Percentiles rank a stretch among this genome's conserved stretches.
These are phyloP conservation scores for Cytospora chrysosperma DNA, from an alignment of 2,329 filamentous ascomycete genomes.

Conservation along the genomic window DNA sequence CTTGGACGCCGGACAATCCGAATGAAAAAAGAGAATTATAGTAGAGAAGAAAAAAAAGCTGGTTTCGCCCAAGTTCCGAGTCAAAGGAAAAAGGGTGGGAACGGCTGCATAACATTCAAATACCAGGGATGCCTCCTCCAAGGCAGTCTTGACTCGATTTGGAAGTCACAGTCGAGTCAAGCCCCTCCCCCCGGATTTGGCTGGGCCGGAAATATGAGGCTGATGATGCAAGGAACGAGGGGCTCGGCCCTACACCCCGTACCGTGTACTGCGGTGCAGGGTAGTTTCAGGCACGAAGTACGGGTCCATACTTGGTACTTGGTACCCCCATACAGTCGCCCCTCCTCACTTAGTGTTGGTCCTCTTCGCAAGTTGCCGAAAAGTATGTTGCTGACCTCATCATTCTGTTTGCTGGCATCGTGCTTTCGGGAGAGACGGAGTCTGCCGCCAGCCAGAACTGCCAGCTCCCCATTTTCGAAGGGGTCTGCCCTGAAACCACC, in stretches of 20 bases:
- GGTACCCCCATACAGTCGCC: neutral
- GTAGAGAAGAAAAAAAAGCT: conserved; percentile 13
- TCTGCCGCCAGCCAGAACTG: neutral
- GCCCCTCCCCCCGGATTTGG: conserved; percentile 11
- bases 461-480: neutral
- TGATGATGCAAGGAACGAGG: conserved; percentile 17
- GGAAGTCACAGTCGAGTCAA: conserved; percentile 17
- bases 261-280: neutral
- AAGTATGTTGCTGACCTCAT: neutral
- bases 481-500: no score
- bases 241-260: neutral
- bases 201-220: conserved; percentile 2
- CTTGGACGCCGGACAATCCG: conserved; percentile 5
- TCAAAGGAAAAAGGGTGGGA: conserved; percentile 9
- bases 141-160: conserved; percentile 9
- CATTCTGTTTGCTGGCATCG: neutral
- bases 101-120: conserved; percentile 7
- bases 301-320: no score
- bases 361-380: neutral
- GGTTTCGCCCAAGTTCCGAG: conserved; percentile 26
- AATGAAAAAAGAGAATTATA: conserved; percentile 1
- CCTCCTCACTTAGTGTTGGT: neutral
- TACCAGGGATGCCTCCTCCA: neutral
- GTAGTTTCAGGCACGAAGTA: neutral
- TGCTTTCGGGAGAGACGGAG: neutral